Conservation (phyloP, 768 basidiomycete species). For the Lenzites betulinus region DNA sequence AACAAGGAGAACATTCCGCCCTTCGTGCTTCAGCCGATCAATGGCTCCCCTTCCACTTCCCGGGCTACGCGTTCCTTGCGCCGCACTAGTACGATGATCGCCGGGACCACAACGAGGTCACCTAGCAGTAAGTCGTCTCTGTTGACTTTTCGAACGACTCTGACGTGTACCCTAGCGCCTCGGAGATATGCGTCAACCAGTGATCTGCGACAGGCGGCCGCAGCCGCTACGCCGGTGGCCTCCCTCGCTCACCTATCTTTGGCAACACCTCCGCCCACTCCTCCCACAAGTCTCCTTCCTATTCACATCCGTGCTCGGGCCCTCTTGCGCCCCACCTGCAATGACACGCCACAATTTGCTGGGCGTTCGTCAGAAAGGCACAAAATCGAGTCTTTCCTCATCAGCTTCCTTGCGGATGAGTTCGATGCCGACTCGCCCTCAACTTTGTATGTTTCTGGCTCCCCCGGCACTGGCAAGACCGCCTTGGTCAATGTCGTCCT, state of each 20-base stretch:
- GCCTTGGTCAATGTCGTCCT: slow-evolving; percentile 76
- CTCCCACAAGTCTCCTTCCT: slow-evolving; percentile 45
- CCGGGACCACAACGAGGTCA: slow-evolving; percentile 43
- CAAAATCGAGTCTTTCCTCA: slow-evolving; percentile 59
- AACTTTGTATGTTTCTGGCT: slow-evolving; percentile 86
- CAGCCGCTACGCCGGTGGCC: slow-evolving; percentile 45
- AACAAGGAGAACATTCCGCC: slow-evolving; percentile 87
- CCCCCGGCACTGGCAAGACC: slow-evolving; percentile 92
- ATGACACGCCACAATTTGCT: slow-evolving; percentile 55
- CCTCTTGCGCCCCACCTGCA: slow-evolving; percentile 71
- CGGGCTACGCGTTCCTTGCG: slow-evolving; percentile 40
- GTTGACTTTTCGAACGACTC: neutral
- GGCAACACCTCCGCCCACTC: slow-evolving; percentile 64
- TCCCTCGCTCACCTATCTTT: slow-evolving; percentile 46
- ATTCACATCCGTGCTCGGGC: slow-evolving; percentile 66
- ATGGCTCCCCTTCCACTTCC: slow-evolving; percentile 31
- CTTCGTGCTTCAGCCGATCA: slow-evolving; percentile 42
- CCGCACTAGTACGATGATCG: slow-evolving; percentile 38
- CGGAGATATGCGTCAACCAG: slow-evolving; percentile 54
- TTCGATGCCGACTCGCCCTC: slow-evolving; percentile 35
- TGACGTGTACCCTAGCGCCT: slow-evolving; percentile 35
- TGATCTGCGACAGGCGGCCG: slow-evolving; percentile 33
- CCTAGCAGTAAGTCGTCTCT: slow-evolving; percentile 44
- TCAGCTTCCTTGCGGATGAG: slow-evolving; percentile 47
- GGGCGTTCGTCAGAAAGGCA: slow-evolving; percentile 70